Conservation (phyloP, 192 early-diverging fungal genomes). For the Haplosporangium gracile region DNA sequence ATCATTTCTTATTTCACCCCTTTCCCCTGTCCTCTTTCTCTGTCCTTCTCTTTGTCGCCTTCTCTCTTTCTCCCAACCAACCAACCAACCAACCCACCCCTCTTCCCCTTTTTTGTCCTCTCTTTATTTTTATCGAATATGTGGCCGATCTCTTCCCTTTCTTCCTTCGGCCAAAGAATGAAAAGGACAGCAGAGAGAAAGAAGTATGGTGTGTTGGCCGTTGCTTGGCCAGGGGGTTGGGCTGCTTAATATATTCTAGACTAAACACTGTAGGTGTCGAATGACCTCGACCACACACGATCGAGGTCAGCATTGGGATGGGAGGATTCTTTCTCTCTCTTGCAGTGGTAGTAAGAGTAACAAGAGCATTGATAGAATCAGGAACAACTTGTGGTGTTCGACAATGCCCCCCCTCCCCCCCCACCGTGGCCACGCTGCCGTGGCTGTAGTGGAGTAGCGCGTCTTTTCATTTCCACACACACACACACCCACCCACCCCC, state of each 20-base stretch:
- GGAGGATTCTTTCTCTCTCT: neutral
- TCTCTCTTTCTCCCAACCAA: neutral
- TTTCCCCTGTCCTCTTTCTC: constrained; percentile 7
- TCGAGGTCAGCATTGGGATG: neutral
- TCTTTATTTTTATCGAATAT: constrained; percentile 10
- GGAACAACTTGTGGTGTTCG: no score
- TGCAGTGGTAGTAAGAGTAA: neutral
- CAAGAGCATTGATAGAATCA: no score
- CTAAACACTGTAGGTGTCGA: neutral
- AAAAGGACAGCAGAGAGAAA: neutral
- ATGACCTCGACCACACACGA: neutral
- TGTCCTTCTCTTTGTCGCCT: neutral
- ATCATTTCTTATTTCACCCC: neutral
- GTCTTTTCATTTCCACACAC: no score
- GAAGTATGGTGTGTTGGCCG: neutral
- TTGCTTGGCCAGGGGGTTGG: neutral
- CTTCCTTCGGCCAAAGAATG: neutral
- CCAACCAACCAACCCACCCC: neutral
- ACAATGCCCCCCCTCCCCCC: no score
- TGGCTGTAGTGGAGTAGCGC: no score
- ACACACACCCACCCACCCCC: no score
- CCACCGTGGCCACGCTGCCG: no score
- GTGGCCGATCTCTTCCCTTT: neutral
- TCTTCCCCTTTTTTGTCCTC: neutral
- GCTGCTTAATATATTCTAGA: neutral